These are phyloP conservation scores for Cytospora piceae DNA, from an alignment of 2,329 filamentous ascomycete genomes.

Conservation along the genomic window DNA sequence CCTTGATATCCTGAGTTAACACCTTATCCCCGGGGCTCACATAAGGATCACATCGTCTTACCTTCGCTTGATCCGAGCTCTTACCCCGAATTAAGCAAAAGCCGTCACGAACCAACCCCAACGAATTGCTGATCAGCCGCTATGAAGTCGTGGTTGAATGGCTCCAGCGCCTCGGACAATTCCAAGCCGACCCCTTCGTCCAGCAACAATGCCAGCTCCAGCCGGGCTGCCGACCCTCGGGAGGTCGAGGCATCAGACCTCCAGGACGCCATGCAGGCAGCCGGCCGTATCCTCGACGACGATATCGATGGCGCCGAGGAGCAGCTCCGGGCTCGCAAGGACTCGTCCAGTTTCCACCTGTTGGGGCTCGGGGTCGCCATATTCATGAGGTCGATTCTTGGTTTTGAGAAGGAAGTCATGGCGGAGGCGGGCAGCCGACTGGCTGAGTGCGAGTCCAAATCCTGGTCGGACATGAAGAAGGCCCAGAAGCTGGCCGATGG, in stretches of 20 bases:
- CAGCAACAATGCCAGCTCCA: slow-evolving; percentile 26
- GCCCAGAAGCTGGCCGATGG: slow-evolving; percentile 65
- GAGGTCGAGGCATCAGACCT: slow-evolving; percentile 57
- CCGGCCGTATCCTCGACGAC: slow-evolving; percentile 80
- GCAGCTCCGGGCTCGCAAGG: slow-evolving; percentile 70
- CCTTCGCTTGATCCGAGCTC: not conserved
- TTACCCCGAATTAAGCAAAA: not conserved
- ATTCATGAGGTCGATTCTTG: slow-evolving; percentile 84
- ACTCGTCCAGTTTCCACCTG: slow-evolving; percentile 84
- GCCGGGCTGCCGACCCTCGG: slow-evolving; percentile 24
- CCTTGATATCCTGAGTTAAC: not conserved
- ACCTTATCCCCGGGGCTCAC: not conserved
- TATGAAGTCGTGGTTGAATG: slow-evolving; percentile 30
- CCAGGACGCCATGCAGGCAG: slow-evolving; percentile 64
- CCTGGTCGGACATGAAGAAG: slow-evolving; percentile 75
- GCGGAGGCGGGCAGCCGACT: slow-evolving; percentile 75
- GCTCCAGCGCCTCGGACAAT: slow-evolving; percentile 9
- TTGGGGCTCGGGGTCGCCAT: slow-evolving; percentile 79
- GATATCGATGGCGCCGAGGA: slow-evolving; percentile 84
- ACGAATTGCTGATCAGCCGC: not conserved
- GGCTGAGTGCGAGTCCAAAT: slow-evolving; percentile 73
- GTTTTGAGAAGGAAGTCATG: slow-evolving; percentile 92
- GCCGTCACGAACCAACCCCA: not conserved
- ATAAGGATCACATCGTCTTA: not conserved
- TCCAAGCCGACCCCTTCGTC: slow-evolving; percentile 21